Evolutionary conservation across 176 grass and related monocot genomes (phyloP), one percentile per base, ranked within the genome.

Genomic region (Bothriochloa decipiens): DNA sequence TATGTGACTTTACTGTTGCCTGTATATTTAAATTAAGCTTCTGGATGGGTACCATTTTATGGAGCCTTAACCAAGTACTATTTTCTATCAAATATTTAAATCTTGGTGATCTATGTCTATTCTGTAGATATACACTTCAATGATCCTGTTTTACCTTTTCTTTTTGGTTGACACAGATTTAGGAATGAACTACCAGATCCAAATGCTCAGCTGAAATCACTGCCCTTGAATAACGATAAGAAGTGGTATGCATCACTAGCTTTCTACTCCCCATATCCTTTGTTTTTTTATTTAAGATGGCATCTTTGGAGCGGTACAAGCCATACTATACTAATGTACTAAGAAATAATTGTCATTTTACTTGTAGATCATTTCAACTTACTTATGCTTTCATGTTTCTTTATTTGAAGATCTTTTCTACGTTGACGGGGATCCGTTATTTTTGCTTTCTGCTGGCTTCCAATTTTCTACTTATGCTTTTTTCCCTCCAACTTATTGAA

Each of bases 151-250:
- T 45, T 45, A 3, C 3, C 3, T 45, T 45, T 45, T 45, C 43
- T 13, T 45, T 45, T 45, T 13, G 43, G 43, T 45, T 45, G 43
- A 45, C 43, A 45, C 11, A 45, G 43, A 45, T 45, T 45, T 45
- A 13, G 43, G 11, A 45, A 10, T 45, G 43, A 45, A 41, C 40
- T 41, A 41, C 96, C 93, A 41, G 92, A 98, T 80, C 82, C 92
- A 82, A 95, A 85, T 35, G 87, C 91, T 32, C 92, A 89, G 66
- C 89, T 89, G 47, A 98, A 95, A 88, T 87, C 89, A 87, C 78
- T 98, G 66, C 81, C 93, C 39, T 81, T 98, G 7, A 91, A 93
- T 84, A 98, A 88, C 20, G 92, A 98, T 89, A 98, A 98, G 83
- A 91, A 95, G 50, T 46, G 89, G 96, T 98, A 91, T 72, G 47